Base-by-base conservation (phyloP, 2,329 filamentous ascomycete genomes). In the Fusarium keratoplasticum region DNA sequence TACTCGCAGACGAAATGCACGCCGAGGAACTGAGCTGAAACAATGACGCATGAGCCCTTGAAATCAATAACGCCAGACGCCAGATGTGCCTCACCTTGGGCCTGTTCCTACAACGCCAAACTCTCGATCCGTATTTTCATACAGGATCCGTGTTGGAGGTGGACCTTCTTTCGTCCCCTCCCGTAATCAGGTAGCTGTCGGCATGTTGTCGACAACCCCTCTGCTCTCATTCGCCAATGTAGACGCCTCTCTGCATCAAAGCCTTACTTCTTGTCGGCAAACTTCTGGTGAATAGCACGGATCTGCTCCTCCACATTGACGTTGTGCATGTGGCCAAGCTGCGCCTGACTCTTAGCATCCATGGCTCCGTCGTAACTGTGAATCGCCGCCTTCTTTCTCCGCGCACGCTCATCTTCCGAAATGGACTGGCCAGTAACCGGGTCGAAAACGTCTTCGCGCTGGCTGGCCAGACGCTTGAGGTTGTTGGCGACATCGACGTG, bases 401-500 rank as follows among this genome's bases (percentile, higher is more conserved):
- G 88, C 13, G 90, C 90, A 63, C 90, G 85, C 79, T 94, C 93
- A 81, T 97, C 95, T 74, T 94, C 91, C 5, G 91, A 89, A 36
- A 95, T 83, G 1, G 90, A 87, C 74, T 92, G 87, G 1, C 93
- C 93, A 0, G 92, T 92, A 18, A 90, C 87, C 1, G 89, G 86
- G 76, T 98, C 95, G 76, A 98, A 98, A 20, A 98, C 89, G 78
- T 98, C 96, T 74, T 89, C 93, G 55, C 96, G 90, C 82, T 97
- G 94, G 75, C 94, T 95, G 27, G 95, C 95, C 61, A 98, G 87
- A n/a, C 96, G 92, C 86, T 98, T 98, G 72, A 98, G 89, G 81
- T 98, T 98, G 82, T 95, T 95, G 61, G 95, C 95, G 54, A 97
- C 95, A 77, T 98, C 96, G 36, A 89, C 90, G 5, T 94, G 96